These are phyloP conservation scores for Medicago truncatula DNA, from an alignment of 306 rosid genomes.

Conservation along the genomic window MtrunA17r5.0-ANR NC_053044.1:43751501-43752000, in stretches of 20 bases:
- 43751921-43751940: slow-evolving; percentile 99
- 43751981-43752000: slow-evolving; percentile 96
- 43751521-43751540: no score
- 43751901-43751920: slow-evolving; percentile 99
- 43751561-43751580: not conserved
- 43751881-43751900: slow-evolving; percentile 88
- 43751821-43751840: slow-evolving; percentile 55
- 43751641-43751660: not conserved
- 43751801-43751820: slow-evolving; percentile 19
- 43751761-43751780: slow-evolving; percentile 20
- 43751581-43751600: slow-evolving; percentile 17
- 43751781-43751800: slow-evolving; percentile 28
- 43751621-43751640: slow-evolving; percentile 12
- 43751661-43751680: slow-evolving; percentile 3
- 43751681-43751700: slow-evolving; percentile 6
- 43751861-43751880: slow-evolving; percentile 88
- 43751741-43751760: slow-evolving; percentile 19
- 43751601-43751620: not conserved
- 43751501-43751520: no score
- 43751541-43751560: no score
- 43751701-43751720: slow-evolving; percentile 30
- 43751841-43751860: slow-evolving; percentile 98
- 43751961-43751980: slow-evolving; percentile 90
- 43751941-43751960: slow-evolving; percentile 94
- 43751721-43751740: slow-evolving; percentile 20